These are phyloP conservation scores for Croton setiger DNA, from an alignment of 441 rosid species.

Conservation along the genomic window DNA sequence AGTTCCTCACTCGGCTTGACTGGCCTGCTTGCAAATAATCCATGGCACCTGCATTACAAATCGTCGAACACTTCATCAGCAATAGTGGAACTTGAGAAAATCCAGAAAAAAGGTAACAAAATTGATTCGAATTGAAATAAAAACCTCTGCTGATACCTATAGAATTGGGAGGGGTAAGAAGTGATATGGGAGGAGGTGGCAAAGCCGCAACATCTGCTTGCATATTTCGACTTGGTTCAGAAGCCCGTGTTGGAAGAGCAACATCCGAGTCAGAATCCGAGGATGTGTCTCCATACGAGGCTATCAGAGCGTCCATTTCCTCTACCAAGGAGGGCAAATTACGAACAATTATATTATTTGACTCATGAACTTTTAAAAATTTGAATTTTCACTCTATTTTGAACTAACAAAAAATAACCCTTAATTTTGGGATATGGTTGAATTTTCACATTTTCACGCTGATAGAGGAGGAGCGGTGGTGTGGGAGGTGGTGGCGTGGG, in stretches of 20 bases:
- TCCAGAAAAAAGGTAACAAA: background rate
- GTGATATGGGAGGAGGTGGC: constrained; percentile 82
- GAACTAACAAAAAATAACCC: no score
- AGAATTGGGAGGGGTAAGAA: constrained; percentile 55
- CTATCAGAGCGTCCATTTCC: constrained; percentile 62
- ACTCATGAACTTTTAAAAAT: no score
- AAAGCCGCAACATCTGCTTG: constrained; percentile 24
- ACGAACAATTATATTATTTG: no score
- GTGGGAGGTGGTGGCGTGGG: no score
- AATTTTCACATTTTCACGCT: no score
- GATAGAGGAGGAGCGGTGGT: no score
- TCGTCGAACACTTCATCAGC: constrained; percentile 24
- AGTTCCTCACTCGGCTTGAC: constrained; percentile 65
- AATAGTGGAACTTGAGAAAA: background rate
- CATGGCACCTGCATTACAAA: constrained; percentile 29
- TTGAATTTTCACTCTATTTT: no score
- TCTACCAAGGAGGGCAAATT: no score
- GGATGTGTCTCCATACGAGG: constrained; percentile 56
- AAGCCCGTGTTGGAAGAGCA: constrained; percentile 12
- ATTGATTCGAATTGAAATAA: background rate
- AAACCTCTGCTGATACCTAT: constrained; percentile 31
- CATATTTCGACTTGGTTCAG: constrained; percentile 1
- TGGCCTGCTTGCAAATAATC: constrained; percentile 35
- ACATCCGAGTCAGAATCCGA: constrained; percentile 59
- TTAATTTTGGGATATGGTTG: no score